Evolutionary conservation across 2,329 filamentous ascomycete genomes (phyloP).

Genomic region (Fusarium subtropicale): DNA sequence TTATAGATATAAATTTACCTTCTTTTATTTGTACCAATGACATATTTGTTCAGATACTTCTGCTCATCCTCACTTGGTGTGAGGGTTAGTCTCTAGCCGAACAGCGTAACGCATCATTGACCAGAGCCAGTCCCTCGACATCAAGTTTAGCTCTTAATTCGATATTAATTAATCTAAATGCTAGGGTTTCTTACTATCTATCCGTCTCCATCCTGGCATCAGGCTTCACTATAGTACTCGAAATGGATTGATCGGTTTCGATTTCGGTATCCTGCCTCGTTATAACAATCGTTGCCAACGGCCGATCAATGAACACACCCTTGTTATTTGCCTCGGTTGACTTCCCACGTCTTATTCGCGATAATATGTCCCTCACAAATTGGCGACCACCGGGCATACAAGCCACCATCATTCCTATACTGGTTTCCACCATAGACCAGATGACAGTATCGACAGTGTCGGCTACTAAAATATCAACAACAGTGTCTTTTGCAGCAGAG

Average conservation of each 20-base stretch:
- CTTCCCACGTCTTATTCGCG: fast-evolving
- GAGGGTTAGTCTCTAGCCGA: too few species aligned
- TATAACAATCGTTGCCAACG: not conserved
- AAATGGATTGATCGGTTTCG: not conserved
- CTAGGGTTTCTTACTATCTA: fast-evolving
- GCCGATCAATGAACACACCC: not conserved
- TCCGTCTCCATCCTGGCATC: not conserved
- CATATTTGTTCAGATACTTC: too few species aligned
- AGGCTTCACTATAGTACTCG: not conserved
- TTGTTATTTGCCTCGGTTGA: fast-evolving
- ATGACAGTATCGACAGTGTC: not conserved
- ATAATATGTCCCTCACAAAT: not conserved
- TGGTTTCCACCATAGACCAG: slow-evolving; percentile 8
- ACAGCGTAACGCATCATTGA: too few species aligned
- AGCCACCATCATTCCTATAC: slow-evolving; percentile 19
- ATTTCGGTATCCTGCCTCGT: not conserved
- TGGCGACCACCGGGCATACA: slow-evolving; percentile 24
- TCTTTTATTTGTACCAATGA: too few species aligned
- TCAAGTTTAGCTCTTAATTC: too few species aligned
- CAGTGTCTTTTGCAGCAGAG: fast-evolving
- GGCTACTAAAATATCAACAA: not conserved
- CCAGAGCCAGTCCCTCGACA: too few species aligned
- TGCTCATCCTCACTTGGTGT: too few species aligned
- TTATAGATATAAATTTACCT: not conserved
- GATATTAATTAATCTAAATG: fast-evolving